Evolutionary conservation across 1,139 yeast genomes (phyloP).

Genomic region (Candida sanyaensis): DNA sequence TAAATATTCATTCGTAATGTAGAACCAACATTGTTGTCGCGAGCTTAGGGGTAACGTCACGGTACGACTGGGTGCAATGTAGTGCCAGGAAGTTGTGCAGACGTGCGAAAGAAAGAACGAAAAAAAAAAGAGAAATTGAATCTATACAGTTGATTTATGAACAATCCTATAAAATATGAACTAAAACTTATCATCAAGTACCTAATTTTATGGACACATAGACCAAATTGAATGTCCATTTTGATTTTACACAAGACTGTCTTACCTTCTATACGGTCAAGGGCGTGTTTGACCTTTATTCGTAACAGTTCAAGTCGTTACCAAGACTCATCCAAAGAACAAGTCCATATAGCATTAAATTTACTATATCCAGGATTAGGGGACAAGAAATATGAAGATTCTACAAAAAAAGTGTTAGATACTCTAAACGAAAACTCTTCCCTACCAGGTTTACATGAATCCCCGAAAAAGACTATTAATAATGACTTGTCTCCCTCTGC

Average conservation of each 20-base stretch:
- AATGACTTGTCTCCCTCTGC: not conserved
- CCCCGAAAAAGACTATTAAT: not conserved
- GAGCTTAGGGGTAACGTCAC: too few relatives aligned
- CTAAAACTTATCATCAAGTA: too few relatives aligned
- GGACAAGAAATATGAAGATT: not conserved
- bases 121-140: too few relatives aligned
- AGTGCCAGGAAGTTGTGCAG: too few relatives aligned
- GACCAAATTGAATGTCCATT: not conserved
- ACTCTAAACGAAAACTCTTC: not conserved
- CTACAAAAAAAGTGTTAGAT: not conserved
- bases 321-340: not conserved
- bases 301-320: not conserved
- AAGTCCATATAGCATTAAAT: slow-evolving; percentile 8
- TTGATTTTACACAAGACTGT: not conserved
- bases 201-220: too few relatives aligned
- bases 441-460: not conserved
- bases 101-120: too few relatives aligned
- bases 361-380: slow-evolving; percentile 12
- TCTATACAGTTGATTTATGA: too few relatives aligned
- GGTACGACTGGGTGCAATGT: too few relatives aligned
- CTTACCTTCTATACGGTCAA: not conserved
- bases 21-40: too few relatives aligned
- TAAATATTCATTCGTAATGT: too few relatives aligned
- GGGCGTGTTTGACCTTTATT: not conserved
- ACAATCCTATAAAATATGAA: too few relatives aligned